phyloP scores from a whole-genome alignment of 2,329 filamentous ascomycete genomes.

The Berkeleyomyces rouxiae region DNA sequence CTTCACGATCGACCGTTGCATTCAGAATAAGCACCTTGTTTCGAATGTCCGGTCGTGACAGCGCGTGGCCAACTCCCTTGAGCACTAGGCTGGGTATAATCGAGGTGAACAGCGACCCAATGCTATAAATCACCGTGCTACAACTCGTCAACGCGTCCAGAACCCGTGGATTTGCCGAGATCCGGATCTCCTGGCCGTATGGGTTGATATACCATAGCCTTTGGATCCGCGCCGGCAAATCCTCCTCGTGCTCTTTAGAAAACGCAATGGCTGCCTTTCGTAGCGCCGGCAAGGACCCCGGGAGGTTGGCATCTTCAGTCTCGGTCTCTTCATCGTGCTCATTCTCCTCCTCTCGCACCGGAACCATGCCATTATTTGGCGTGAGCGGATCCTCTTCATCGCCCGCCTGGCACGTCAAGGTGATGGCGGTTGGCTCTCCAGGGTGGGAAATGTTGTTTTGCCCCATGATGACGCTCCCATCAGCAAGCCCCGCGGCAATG shows the following conservation, averaged over 20 bases:
- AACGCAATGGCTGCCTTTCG: constrained; percentile 70
- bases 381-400: constrained; percentile 7
- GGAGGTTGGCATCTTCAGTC: constrained; percentile 66
- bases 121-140: constrained; percentile 68
- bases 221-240: constrained; percentile 60
- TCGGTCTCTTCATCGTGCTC: constrained; percentile 40
- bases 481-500: constrained; percentile 65
- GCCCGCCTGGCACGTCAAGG: constrained; percentile 17
- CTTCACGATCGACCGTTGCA: constrained; percentile 71
- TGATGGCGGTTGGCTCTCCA: constrained; percentile 40
- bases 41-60: constrained; percentile 27
- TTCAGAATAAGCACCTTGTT: constrained; percentile 78
- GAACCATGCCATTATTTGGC: constrained; percentile 9
- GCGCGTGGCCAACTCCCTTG: constrained; percentile 49
- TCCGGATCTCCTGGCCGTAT: constrained; percentile 88
- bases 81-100: constrained; percentile 71
- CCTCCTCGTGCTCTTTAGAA: constrained; percentile 57
- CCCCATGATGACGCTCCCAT: constrained; percentile 67
- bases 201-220: constrained; percentile 96
- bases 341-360: constrained; percentile 36
- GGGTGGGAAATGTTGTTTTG: constrained; percentile 90
- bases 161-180: constrained; percentile 67
- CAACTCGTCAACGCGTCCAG: constrained; percentile 48
- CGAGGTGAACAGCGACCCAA: constrained; percentile 85
- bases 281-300: constrained; percentile 63